Percentiles rank a stretch among this genome's conserved stretches.
Conservation (phyloP, 257 asterid genomes). For the Voacanga thouarsii region DNA sequence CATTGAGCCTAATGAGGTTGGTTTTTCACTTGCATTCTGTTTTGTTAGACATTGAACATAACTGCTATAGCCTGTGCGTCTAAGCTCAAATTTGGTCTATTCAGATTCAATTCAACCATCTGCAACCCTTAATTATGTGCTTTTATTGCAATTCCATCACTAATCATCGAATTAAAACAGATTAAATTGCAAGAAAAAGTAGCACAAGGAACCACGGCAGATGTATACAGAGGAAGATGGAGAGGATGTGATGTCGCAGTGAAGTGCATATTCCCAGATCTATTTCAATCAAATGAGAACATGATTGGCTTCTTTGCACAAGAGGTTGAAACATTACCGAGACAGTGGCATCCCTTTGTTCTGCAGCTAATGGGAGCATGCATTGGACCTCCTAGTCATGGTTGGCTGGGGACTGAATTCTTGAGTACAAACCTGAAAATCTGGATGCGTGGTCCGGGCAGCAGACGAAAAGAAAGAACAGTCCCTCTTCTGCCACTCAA, state of each 20-base stretch:
- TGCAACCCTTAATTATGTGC: background rate
- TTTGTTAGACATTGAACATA: background rate
- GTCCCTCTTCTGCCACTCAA: slow-evolving; percentile 44
- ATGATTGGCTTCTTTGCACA: slow-evolving; percentile 61
- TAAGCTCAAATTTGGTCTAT: background rate
- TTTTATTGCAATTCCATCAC: background rate
- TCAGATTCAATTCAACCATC: background rate
- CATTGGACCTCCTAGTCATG: slow-evolving; percentile 54
- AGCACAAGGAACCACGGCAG: slow-evolving; percentile 72
- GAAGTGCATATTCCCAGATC: slow-evolving; percentile 64
- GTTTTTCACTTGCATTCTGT: background rate
- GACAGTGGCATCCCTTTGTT: slow-evolving; percentile 73
- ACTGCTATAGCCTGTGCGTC: background rate
- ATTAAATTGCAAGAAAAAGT: slow-evolving; percentile 50
- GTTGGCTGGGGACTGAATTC: slow-evolving; percentile 71
- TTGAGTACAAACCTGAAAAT: slow-evolving; percentile 44
- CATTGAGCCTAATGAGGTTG: slow-evolving; percentile 70
- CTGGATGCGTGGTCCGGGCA: slow-evolving; percentile 75
- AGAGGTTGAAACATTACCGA: slow-evolving; percentile 60
- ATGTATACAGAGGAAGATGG: slow-evolving; percentile 64
- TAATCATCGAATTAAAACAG: slow-evolving; percentile 23
- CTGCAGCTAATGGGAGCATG: slow-evolving; percentile 72
- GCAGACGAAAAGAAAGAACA: slow-evolving; percentile 42
- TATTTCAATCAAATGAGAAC: slow-evolving; percentile 56
- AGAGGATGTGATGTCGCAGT: slow-evolving; percentile 64